Percentiles rank a stretch among this genome's conserved stretches.
Evolutionary conservation across 148 eudicot species (phyloP).

Genomic region (Salicornia ramosissima): DNA sequence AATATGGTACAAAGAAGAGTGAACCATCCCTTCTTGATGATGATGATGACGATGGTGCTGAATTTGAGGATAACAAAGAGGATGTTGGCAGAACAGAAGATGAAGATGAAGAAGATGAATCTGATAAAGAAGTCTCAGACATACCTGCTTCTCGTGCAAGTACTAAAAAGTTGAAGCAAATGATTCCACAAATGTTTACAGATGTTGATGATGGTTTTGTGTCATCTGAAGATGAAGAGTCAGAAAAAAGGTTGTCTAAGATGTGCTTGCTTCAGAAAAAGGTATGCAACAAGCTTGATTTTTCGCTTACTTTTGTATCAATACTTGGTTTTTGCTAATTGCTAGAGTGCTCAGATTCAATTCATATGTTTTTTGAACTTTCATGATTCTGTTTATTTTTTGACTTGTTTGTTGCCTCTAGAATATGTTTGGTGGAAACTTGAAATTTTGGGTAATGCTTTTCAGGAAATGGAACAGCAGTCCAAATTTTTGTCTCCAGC

Average conservation of each 20-base stretch:
- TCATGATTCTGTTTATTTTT: background rate
- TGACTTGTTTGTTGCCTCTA: background rate
- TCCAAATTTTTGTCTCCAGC: slow-evolving; percentile 40
- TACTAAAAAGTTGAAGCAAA: slow-evolving; percentile 56
- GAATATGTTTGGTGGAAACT: background rate
- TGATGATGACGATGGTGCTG: slow-evolving; percentile 28
- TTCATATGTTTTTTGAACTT: too few species aligned
- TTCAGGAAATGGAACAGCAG: slow-evolving; percentile 41
- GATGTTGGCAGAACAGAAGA: slow-evolving; percentile 32
- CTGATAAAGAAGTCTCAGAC: slow-evolving; percentile 35
- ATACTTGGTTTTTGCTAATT: background rate
- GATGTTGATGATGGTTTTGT: slow-evolving; percentile 73
- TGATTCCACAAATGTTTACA: slow-evolving; percentile 69
- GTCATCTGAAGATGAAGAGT: slow-evolving; percentile 81
- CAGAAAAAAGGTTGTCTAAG: slow-evolving; percentile 48
- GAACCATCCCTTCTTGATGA: slow-evolving; percentile 37
- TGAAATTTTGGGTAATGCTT: slow-evolving; percentile 32
- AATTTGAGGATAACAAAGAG: slow-evolving; percentile 20
- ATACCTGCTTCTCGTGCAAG: slow-evolving; percentile 32
- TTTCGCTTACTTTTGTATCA: background rate
- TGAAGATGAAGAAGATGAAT: slow-evolving; percentile 33
- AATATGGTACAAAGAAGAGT: slow-evolving; percentile 38
- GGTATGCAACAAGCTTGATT: slow-evolving; percentile 29
- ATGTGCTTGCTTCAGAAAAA: slow-evolving; percentile 43
- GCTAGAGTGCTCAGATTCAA: too few species aligned